Conservation (phyloP, 2,329 filamentous ascomycete genomes). For the Tolypocladium paradoxum region DNA sequence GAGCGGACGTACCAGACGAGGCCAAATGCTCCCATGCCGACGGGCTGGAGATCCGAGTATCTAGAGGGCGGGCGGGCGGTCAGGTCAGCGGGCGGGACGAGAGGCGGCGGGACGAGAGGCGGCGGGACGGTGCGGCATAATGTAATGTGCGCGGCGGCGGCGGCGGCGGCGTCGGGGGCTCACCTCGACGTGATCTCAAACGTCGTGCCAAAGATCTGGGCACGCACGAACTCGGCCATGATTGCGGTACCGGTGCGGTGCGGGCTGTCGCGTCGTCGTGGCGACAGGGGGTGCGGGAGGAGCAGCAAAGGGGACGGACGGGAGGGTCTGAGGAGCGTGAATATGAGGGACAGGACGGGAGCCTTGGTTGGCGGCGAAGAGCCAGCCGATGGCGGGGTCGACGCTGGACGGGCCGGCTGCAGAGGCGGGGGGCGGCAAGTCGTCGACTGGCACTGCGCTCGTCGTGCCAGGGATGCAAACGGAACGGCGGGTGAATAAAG, state of each 20-base stretch:
- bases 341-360: no score
- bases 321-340: background rate
- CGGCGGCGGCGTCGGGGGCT: conserved; percentile 1
- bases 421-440: background rate
- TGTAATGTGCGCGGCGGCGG: background rate
- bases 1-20: conserved; percentile 71
- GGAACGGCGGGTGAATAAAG: background rate
- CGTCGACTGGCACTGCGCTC: no score
- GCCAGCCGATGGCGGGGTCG: background rate
- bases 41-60: conserved; percentile 95
- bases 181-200: conserved; percentile 99
- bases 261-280: background rate
- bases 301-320: background rate
- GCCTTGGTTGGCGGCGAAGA: no score
- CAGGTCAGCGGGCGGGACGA: background rate
- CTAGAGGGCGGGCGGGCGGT: no score
- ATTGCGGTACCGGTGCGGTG: conserved; percentile 27
- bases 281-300: background rate
- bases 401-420: background rate
- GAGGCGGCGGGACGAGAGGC: background rate
- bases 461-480: background rate
- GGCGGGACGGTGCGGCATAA: background rate
- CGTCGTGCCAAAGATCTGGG: conserved; percentile 98
- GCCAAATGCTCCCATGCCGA: conserved; percentile 98
- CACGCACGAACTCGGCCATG: conserved; percentile 99